These are phyloP conservation scores for Penicillium aurantiogriseum DNA, from an alignment of 2,329 filamentous ascomycete species.

Conservation along the genomic window DNA sequence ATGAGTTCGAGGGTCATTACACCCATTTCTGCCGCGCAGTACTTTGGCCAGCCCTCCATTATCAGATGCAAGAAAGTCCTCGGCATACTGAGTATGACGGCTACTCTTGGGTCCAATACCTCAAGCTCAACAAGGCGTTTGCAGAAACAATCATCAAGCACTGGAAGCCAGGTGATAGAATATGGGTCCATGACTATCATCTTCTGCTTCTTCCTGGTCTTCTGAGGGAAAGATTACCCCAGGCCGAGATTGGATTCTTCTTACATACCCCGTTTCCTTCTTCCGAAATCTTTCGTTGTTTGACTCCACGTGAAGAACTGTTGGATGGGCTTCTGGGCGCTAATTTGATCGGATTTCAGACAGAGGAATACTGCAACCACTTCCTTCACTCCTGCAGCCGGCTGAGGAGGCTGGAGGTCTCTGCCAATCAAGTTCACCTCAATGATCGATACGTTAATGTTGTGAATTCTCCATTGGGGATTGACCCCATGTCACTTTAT, in stretches of 20 bases:
- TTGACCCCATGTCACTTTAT: slow-evolving; percentile 72
- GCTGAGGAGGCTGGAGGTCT: slow-evolving; percentile 79
- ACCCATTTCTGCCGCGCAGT: slow-evolving; percentile 95
- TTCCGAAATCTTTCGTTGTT: slow-evolving; percentile 88
- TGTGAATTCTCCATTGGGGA: slow-evolving; percentile 76
- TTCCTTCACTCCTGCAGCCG: slow-evolving; percentile 94
- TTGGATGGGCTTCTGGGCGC: slow-evolving; percentile 89
- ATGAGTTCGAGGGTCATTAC: slow-evolving; percentile 91
- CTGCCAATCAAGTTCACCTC: slow-evolving; percentile 77
- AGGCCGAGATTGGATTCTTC: slow-evolving; percentile 94
- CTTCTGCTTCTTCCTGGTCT: slow-evolving; percentile 80
- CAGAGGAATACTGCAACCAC: slow-evolving; percentile 85
- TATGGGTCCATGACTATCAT: slow-evolving; percentile 97
- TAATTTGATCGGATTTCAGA: slow-evolving; percentile 89
- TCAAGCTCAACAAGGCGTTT: slow-evolving; percentile 86
- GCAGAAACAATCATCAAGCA: slow-evolving; percentile 82
- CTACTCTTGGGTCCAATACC: slow-evolving; percentile 92
- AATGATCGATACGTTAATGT: slow-evolving; percentile 89
- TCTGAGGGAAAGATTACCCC: slow-evolving; percentile 76
- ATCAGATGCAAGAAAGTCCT: slow-evolving; percentile 92
- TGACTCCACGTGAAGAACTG: slow-evolving; percentile 78
- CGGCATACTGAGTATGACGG: slow-evolving; percentile 97
- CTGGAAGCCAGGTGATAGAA: slow-evolving; percentile 86
- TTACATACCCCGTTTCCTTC: slow-evolving; percentile 92
- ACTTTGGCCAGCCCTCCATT: slow-evolving; percentile 94